A percentile compares a stretch with the other conserved stretches of the same genome.
Conservation (phyloP, 768 basidiomycete species). For the Arthromyces matolae region DNA sequence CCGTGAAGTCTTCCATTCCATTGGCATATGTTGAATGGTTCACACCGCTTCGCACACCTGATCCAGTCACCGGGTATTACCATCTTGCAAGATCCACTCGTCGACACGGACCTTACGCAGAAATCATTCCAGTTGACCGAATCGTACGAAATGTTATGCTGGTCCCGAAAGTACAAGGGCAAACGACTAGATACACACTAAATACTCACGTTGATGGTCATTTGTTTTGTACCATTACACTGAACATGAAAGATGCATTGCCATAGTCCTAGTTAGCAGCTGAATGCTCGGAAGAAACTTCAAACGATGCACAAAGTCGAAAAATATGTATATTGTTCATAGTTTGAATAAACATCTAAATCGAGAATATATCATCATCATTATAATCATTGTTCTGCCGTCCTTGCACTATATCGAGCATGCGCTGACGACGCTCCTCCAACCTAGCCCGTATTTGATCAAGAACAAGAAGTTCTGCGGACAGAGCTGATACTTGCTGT, state of each 20-base stretch:
- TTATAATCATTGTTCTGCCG: too few species aligned
- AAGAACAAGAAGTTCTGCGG: too few species aligned
- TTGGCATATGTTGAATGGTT: constrained; percentile 28
- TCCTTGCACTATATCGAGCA: too few species aligned
- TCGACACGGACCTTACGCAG: not conserved
- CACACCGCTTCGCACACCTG: constrained; percentile 13
- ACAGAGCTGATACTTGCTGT: too few species aligned
- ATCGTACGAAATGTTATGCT: constrained; percentile 13
- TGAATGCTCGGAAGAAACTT: not conserved
- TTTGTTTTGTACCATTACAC: constrained; percentile 16
- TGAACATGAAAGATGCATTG: constrained; percentile 2
- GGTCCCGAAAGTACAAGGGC: constrained; percentile 6
- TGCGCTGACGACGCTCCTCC: too few species aligned
- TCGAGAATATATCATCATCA: too few species aligned
- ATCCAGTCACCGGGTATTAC: constrained; percentile 16
- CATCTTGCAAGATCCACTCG: constrained; percentile 13
- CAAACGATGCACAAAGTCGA: not conserved
- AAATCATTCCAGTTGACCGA: constrained; percentile 8
- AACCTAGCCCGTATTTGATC: too few species aligned
- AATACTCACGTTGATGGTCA: constrained; percentile 18
- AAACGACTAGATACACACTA: constrained; percentile 7
- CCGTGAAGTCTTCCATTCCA: constrained; percentile 3
- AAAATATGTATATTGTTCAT: not conserved
- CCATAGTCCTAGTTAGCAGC: too few species aligned
- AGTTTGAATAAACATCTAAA: not conserved